Conservation (phyloP, 805 yeast species). For the Myxozyma neotropica region DNA sequence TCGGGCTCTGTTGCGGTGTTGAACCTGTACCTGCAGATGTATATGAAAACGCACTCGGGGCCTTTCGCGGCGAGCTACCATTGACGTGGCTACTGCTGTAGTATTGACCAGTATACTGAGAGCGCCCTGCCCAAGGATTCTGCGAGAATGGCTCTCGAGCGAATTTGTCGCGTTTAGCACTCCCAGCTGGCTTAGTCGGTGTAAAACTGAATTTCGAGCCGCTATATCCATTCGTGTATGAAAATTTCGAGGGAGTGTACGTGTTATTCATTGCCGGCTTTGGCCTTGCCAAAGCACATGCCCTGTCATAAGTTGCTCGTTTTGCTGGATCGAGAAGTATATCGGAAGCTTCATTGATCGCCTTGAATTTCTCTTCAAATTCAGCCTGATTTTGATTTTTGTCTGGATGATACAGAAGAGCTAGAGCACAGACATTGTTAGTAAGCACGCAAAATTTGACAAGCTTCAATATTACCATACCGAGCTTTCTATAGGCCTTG, state of each 20-base stretch:
- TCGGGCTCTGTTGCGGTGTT: constrained; percentile 5
- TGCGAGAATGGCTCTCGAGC: neutral
- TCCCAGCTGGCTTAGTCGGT: neutral
- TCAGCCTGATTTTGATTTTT: constrained; percentile 38
- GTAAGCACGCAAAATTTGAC: neutral
- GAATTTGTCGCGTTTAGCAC: neutral
- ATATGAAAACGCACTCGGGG: constrained; percentile 11
- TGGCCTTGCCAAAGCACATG: constrained; percentile 9
- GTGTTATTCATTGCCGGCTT: neutral
- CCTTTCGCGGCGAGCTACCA: constrained; percentile 4
- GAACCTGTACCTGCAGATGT: constrained; percentile 1
- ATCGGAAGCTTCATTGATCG: constrained; percentile 43
- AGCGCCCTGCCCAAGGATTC: neutral
- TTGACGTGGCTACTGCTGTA: neutral
- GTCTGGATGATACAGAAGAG: constrained; percentile 53
- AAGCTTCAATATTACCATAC: constrained; percentile 31
- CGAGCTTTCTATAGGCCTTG: constrained; percentile 48
- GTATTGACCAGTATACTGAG: neutral
- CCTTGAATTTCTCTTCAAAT: constrained; percentile 42
- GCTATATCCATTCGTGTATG: neutral
- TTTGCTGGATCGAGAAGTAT: constrained; percentile 39
- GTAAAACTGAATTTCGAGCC: neutral
- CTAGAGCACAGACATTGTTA: constrained; percentile 32
- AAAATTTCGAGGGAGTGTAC: constrained; percentile 1
- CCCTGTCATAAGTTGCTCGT: constrained; percentile 41